Percentiles rank a stretch among this genome's conserved stretches.
Conservation (phyloP, 2,329 filamentous ascomycete genomes). For the Ceratocystis colombiana region DNA sequence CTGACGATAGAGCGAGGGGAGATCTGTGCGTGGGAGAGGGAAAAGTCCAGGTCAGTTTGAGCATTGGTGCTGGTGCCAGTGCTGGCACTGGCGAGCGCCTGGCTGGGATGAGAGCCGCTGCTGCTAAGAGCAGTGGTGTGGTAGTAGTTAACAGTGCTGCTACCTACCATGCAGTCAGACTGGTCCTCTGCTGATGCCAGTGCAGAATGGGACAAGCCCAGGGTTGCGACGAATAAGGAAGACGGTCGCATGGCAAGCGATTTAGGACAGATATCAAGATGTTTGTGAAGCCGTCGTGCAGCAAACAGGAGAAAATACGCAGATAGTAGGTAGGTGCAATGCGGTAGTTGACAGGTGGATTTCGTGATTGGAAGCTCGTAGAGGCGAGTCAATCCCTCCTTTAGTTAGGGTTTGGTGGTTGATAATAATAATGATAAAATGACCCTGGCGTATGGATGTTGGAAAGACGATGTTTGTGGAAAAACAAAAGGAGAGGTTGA, state of each 20-base stretch:
- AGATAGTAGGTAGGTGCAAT: not conserved
- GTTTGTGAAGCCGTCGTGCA: too few relatives aligned
- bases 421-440: not conserved
- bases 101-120: not conserved
- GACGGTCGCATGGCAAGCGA: not conserved
- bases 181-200: not conserved
- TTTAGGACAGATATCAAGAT: not conserved
- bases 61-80: conserved; percentile 23
- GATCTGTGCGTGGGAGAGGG: conserved; percentile 48
- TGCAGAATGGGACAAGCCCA: conserved; percentile 13
- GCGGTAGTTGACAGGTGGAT: not conserved
- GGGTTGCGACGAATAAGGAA: not conserved
- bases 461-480: not conserved
- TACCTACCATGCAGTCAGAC: conserved; percentile 14
- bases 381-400: not conserved
- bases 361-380: not conserved
- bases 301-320: too few relatives aligned
- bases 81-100: not conserved
- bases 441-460: not conserved
- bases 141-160: conserved; percentile 26
- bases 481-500: not conserved
- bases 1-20: conserved; percentile 81
- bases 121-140: not conserved
- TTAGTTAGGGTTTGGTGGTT: not conserved
- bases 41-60: not conserved